These are phyloP conservation scores for Apostasia shenzhenica DNA, from an alignment of 106 monocot genomes.

Conservation along the genomic window DNA sequence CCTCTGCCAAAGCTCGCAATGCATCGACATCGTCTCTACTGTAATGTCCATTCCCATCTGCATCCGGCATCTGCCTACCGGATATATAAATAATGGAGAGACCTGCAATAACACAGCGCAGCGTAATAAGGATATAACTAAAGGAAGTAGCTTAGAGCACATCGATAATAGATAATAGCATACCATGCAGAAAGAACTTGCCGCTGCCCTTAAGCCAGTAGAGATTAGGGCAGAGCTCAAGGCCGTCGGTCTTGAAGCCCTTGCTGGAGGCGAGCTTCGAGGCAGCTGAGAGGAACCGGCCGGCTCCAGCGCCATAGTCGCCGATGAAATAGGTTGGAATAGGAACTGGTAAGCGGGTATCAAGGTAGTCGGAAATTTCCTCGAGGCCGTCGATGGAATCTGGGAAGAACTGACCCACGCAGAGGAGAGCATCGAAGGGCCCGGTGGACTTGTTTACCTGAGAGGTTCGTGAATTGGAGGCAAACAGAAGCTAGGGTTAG, in stretches of 20 bases:
- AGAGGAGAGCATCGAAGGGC: slow-evolving; percentile 85
- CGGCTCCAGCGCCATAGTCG: slow-evolving; percentile 56
- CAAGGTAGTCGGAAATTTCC: slow-evolving; percentile 58
- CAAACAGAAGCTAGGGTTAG: background rate
- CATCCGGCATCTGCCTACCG: slow-evolving; percentile 28
- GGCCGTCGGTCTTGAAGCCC: slow-evolving; percentile 65
- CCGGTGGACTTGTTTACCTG: slow-evolving; percentile 89
- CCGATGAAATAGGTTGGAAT: slow-evolving; percentile 96
- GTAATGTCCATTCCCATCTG: slow-evolving; percentile 41
- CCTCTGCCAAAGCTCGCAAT: slow-evolving; percentile 73
- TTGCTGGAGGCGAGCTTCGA: slow-evolving; percentile 17
- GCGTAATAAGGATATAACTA: background rate
- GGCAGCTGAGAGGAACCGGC: slow-evolving; percentile 20
- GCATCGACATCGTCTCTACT: slow-evolving; percentile 85
- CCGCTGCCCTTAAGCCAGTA: slow-evolving; percentile 91
- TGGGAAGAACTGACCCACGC: slow-evolving; percentile 95
- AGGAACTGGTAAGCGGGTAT: slow-evolving; percentile 45
- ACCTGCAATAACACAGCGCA: slow-evolving; percentile 24
- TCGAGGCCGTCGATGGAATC: slow-evolving; percentile 24
- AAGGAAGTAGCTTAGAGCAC: background rate
- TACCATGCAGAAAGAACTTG: slow-evolving; percentile 66
- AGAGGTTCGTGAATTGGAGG: background rate
- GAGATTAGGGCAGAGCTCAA: slow-evolving; percentile 68
- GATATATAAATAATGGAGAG: slow-evolving; percentile 65
- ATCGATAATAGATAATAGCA: background rate